Evolutionary conservation across 116 monocot species (phyloP).

Genomic region (Posidonia oceanica): DNA sequence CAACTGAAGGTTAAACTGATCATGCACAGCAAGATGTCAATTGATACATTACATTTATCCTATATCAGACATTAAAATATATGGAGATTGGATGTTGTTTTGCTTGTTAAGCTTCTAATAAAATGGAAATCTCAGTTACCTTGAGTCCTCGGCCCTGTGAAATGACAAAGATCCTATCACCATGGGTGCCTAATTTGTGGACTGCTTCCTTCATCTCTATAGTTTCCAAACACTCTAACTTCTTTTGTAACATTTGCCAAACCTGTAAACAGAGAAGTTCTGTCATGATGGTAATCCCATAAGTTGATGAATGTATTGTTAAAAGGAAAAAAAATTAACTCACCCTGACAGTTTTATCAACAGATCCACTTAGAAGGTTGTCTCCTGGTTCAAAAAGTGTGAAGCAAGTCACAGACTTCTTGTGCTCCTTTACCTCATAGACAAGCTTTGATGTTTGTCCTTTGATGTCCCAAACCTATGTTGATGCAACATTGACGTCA

Average conservation of each 20-base stretch:
- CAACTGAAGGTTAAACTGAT: neutral
- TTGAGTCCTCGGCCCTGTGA: constrained; percentile 56
- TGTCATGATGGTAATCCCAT: too few species aligned
- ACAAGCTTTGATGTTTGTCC: constrained; percentile 52
- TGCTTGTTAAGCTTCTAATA: too few species aligned
- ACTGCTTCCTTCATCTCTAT: constrained; percentile 73
- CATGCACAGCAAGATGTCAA: too few species aligned
- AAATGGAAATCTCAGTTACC: constrained; percentile 20
- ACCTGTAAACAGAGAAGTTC: constrained; percentile 32
- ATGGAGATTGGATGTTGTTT: too few species aligned
- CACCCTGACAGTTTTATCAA: constrained; percentile 83
- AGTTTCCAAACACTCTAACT: constrained; percentile 65
- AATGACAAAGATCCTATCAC: constrained; percentile 54
- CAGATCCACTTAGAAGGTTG: constrained; percentile 78
- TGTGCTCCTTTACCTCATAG: constrained; percentile 73
- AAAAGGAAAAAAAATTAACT: neutral
- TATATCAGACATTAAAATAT: too few species aligned
- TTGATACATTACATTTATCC: too few species aligned
- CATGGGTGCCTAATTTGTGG: constrained; percentile 41
- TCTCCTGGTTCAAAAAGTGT: constrained; percentile 52
- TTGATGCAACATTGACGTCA: neutral
- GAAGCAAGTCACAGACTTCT: constrained; percentile 68
- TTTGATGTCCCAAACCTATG: constrained; percentile 81
- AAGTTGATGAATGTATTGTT: too few species aligned
- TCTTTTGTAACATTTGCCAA: constrained; percentile 59